Conservation (phyloP, 2,329 filamentous ascomycete genomes). For the Aspergillus ochraceus region DNA sequence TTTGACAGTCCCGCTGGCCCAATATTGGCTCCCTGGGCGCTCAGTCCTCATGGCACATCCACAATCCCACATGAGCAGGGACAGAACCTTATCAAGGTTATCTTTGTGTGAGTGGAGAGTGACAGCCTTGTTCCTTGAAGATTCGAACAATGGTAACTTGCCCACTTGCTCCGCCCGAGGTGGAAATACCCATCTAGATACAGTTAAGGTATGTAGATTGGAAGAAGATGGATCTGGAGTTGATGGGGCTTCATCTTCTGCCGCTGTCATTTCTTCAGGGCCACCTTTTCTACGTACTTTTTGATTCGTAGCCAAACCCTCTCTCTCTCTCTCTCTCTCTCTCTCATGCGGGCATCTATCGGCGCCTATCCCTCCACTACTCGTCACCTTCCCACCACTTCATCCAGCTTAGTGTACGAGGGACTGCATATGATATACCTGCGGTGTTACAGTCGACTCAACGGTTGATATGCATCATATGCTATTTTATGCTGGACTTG, state of each 20-base stretch:
- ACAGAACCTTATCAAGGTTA: constrained; percentile 27
- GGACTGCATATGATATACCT: constrained; percentile 4
- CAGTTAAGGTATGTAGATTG: background rate
- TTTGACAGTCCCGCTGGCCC: constrained; percentile 23
- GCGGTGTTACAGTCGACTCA: constrained; percentile 1
- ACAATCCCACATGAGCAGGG: constrained; percentile 25
- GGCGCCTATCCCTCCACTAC: background rate
- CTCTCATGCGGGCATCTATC: background rate
- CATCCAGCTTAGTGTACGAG: background rate
- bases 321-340: background rate
- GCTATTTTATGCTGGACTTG: background rate
- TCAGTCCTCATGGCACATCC: constrained; percentile 27
- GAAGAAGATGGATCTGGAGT: background rate
- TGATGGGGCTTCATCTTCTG: background rate
- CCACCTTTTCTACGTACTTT: background rate
- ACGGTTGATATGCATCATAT: constrained; percentile 4
- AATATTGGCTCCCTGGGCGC: constrained; percentile 20
- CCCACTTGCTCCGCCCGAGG: constrained; percentile 21
- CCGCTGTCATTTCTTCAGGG: background rate
- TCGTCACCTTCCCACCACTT: constrained; percentile 2
- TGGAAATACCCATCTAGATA: constrained; percentile 6
- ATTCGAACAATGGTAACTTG: constrained; percentile 20
- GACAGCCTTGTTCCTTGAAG: constrained; percentile 14
- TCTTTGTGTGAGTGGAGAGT: constrained; percentile 20
- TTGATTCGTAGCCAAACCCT: background rate